Percentiles rank a stretch among this genome's conserved stretches.
Conservation (phyloP, 768 basidiomycete species). For the Serendipita sp. region DNA sequence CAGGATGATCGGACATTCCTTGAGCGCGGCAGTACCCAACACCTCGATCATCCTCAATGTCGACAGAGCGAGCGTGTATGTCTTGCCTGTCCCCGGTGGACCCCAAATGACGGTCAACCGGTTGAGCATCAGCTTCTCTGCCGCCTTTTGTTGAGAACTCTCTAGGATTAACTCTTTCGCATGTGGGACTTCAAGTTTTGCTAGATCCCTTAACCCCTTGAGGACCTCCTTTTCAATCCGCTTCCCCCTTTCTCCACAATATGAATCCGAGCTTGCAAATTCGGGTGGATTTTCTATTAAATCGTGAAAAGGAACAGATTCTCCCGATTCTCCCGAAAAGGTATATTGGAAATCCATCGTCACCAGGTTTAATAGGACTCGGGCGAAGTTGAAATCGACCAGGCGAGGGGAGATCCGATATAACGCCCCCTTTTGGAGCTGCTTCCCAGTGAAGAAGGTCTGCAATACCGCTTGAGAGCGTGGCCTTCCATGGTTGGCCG, state of each 20-base stretch:
- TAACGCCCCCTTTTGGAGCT: constrained; percentile 19
- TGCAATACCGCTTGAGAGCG: constrained; percentile 12
- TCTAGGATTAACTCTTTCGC: constrained; percentile 29
- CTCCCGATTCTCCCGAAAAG: neutral
- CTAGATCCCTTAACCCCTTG: constrained; percentile 24
- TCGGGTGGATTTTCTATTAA: constrained; percentile 28
- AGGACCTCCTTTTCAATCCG: constrained; percentile 23
- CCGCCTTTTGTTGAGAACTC: constrained; percentile 30
- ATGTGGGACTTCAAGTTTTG: constrained; percentile 18
- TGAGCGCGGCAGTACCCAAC: constrained; percentile 20
- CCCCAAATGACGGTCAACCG: constrained; percentile 35
- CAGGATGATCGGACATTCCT: constrained; percentile 25
- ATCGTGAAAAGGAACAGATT: constrained; percentile 24
- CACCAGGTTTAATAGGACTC: constrained; percentile 29
- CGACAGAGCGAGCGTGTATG: constrained; percentile 33
- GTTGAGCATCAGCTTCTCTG: constrained; percentile 27
- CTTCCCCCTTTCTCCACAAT: neutral
- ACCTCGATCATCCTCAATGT: constrained; percentile 31
- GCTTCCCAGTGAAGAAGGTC: constrained; percentile 20
- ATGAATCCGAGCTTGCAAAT: constrained; percentile 20
- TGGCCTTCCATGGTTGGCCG: neutral
- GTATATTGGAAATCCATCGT: constrained; percentile 28
- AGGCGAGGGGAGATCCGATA: constrained; percentile 34
- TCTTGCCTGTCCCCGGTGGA: constrained; percentile 39
- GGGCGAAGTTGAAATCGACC: constrained; percentile 37